phyloP scores from a whole-genome alignment of 257 asterid genomes.

The Osmanthus fragrans region DNA sequence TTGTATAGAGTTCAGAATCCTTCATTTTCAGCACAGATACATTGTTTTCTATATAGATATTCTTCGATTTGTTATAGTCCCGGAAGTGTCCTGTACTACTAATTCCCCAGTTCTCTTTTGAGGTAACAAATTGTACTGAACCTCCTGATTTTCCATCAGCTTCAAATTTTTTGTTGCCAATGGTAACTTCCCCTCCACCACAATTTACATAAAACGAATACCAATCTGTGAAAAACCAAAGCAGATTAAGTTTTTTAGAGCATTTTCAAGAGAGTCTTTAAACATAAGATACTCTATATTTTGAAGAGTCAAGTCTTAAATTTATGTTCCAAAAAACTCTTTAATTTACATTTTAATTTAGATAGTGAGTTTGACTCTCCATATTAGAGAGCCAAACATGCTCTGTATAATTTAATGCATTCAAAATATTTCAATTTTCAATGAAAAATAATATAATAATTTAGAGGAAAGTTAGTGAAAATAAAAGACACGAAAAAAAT shows the following conservation, averaged over 20 bases:
- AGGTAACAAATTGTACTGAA: slow-evolving; percentile 33
- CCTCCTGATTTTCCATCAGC: slow-evolving; percentile 42
- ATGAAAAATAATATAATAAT: too few species aligned
- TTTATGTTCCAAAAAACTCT: too few species aligned
- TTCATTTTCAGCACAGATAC: slow-evolving; percentile 39
- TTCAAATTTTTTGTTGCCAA: slow-evolving; percentile 38
- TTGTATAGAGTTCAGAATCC: slow-evolving; percentile 40
- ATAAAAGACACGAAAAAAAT: too few species aligned
- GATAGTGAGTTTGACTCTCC: too few species aligned
- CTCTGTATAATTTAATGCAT: too few species aligned
- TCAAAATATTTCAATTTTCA: too few species aligned
- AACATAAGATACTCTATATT: too few species aligned
- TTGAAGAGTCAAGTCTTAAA: too few species aligned
- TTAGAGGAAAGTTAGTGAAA: too few species aligned
- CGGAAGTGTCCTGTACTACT: slow-evolving; percentile 56
- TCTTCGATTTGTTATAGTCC: slow-evolving; percentile 7
- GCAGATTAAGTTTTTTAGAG: neutral
- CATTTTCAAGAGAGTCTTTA: too few species aligned
- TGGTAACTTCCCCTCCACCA: slow-evolving; percentile 35
- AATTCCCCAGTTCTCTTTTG: slow-evolving; percentile 47
- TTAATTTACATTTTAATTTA: too few species aligned
- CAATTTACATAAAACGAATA: slow-evolving; percentile 56
- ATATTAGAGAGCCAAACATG: too few species aligned
- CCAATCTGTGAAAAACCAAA: slow-evolving; percentile 32
- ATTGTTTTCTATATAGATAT: slow-evolving; percentile 34